Percentiles rank a stretch among this genome's conserved stretches.
Evolutionary conservation across 805 yeast species (phyloP).

Genomic region (Cyberlindnera lachancei): DNA sequence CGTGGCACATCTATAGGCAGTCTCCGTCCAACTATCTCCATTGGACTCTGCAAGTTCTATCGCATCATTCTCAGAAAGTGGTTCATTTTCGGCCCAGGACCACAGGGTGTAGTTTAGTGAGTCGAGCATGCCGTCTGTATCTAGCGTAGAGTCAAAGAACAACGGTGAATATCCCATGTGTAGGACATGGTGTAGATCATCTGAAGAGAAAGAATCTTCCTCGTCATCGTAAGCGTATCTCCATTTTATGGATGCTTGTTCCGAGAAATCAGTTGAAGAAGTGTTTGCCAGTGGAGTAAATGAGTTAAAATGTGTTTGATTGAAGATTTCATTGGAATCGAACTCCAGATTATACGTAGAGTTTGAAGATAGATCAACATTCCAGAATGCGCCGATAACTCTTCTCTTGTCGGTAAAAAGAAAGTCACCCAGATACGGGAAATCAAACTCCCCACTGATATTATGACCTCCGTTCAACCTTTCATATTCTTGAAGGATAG

Average conservation of each 20-base stretch:
- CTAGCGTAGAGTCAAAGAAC: slow-evolving; percentile 31
- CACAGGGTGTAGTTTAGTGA: slow-evolving; percentile 40
- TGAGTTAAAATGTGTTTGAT: slow-evolving; percentile 19
- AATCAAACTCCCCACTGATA: slow-evolving; percentile 21
- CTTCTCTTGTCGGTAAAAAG: slow-evolving; percentile 29
- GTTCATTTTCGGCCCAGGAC: slow-evolving; percentile 70
- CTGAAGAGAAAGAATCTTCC: slow-evolving; percentile 35
- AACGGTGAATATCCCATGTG: slow-evolving; percentile 64
- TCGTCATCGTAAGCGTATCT: slow-evolving; percentile 33
- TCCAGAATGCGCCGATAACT: slow-evolving; percentile 29
- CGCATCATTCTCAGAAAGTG: slow-evolving; percentile 25
- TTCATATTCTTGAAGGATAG: slow-evolving; percentile 20
- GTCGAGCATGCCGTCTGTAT: slow-evolving; percentile 22
- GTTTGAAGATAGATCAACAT: slow-evolving; percentile 21
- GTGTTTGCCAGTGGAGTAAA: slow-evolving; percentile 3
- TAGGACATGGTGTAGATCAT: slow-evolving; percentile 31
- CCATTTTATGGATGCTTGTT: slow-evolving; percentile 24
- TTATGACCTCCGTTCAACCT: slow-evolving; percentile 12
- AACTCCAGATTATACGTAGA: slow-evolving; percentile 24
- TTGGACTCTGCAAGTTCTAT: slow-evolving; percentile 8
- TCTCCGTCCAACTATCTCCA: slow-evolving; percentile 11
- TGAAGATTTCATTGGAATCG: slow-evolving; percentile 17
- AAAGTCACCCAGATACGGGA: slow-evolving; percentile 30
- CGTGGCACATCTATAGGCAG: slow-evolving; percentile 41
- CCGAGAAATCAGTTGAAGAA: not conserved